Conservation (phyloP, 371 early-diverging fungal genomes). For the Coemansia linderi region DNA sequence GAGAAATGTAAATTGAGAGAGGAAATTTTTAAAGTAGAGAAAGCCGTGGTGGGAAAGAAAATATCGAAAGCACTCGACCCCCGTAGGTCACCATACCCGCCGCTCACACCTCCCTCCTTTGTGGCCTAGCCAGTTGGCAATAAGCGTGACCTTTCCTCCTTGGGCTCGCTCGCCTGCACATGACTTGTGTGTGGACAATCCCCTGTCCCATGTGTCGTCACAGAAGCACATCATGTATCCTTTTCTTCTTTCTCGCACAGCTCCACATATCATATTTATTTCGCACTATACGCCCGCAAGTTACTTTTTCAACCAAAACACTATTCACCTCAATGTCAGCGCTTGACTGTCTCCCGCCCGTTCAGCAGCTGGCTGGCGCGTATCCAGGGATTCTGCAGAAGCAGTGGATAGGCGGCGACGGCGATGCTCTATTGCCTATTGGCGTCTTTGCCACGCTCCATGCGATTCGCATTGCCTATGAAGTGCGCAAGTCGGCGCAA, state of each 20-base stretch:
- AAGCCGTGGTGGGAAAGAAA: background rate
- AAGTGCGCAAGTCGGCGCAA: slow-evolving; percentile 53
- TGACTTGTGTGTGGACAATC: background rate
- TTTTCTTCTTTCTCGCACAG: background rate
- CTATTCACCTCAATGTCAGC: slow-evolving; percentile 16
- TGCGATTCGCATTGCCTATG: slow-evolving; percentile 54
- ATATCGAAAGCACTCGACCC: background rate
- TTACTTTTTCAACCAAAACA: background rate
- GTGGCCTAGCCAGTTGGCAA: background rate
- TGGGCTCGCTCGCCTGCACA: background rate
- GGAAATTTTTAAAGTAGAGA: background rate
- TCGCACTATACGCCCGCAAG: background rate
- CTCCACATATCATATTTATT: background rate
- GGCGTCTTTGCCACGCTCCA: slow-evolving; percentile 55
- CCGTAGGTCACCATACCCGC: background rate
- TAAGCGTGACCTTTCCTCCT: background rate
- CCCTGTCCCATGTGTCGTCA: background rate
- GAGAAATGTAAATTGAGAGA: background rate
- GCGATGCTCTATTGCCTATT: slow-evolving; percentile 45
- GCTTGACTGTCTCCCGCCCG: slow-evolving; percentile 31
- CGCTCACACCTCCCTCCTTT: background rate
- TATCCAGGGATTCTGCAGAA: slow-evolving; percentile 29
- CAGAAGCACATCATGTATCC: background rate
- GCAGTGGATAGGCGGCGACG: slow-evolving; percentile 30
- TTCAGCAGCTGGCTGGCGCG: slow-evolving; percentile 41